phyloP scores from a whole-genome alignment of 331 rosid species.

The Malus hybrid region DNA sequence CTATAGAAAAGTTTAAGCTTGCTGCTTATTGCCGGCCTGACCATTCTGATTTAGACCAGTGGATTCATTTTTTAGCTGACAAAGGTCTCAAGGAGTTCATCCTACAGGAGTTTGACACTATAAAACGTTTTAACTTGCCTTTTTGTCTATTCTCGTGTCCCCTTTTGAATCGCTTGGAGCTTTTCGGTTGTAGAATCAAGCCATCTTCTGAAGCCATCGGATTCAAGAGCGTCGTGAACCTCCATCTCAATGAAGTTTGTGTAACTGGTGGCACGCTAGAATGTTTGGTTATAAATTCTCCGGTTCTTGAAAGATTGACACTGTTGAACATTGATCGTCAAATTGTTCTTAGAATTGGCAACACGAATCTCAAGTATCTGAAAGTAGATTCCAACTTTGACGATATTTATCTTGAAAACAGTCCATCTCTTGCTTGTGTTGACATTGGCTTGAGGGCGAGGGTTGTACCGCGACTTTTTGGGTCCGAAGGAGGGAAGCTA shows the following conservation, averaged over 20 bases:
- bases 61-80: constrained; percentile 9
- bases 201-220: constrained; percentile 4
- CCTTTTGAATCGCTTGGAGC: constrained; percentile 9
- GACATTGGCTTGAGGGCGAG: constrained; percentile 6
- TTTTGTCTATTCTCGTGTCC: constrained; percentile 5
- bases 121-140: constrained; percentile 12
- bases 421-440: constrained; percentile 8
- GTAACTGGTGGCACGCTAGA: neutral
- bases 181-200: constrained; percentile 9
- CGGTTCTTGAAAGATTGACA: constrained; percentile 23
- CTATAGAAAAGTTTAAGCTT: constrained; percentile 20
- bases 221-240: constrained; percentile 4
- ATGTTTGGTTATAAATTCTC: constrained; percentile 5
- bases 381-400: constrained; percentile 7
- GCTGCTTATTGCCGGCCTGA: constrained; percentile 18
- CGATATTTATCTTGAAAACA: constrained; percentile 1
- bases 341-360: constrained; percentile 5
- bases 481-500: neutral
- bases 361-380: constrained; percentile 16
- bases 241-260: constrained; percentile 4
- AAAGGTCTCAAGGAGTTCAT: constrained; percentile 21
- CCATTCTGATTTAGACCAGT: constrained; percentile 8
- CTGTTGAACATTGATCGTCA: neutral
- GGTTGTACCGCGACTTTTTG: neutral
- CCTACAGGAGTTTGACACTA: constrained; percentile 6